Percentiles rank a stretch among this genome's conserved stretches.
Evolutionary conservation across 177 flowering plant genomes (phyloP).

Genomic region (Vitis hybrid): DNA sequence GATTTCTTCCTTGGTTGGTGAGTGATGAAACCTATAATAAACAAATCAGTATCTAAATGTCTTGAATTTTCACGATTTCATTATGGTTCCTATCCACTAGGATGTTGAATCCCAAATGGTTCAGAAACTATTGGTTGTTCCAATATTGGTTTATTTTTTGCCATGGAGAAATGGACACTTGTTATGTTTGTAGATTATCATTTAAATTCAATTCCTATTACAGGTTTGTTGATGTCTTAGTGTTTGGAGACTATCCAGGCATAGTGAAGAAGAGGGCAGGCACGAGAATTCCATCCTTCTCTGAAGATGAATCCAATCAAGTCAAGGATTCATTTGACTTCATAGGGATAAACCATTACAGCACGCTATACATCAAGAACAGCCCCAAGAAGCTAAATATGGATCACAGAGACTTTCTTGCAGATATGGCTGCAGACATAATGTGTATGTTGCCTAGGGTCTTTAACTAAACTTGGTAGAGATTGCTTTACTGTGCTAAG

Average conservation of each 20-base stretch:
- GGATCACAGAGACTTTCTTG: slow-evolving; percentile 26
- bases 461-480: background rate
- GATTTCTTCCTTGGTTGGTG: slow-evolving; percentile 72
- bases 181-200: background rate
- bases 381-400: slow-evolving; percentile 15
- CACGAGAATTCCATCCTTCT: slow-evolving; percentile 48
- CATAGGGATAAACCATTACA: slow-evolving; percentile 54
- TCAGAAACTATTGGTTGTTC: too few species aligned
- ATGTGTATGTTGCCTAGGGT: slow-evolving; percentile 21
- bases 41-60: slow-evolving; percentile 44
- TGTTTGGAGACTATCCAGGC: slow-evolving; percentile 63
- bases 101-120: too few species aligned
- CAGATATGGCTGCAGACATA: slow-evolving; percentile 29
- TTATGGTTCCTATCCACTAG: background rate
- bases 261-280: slow-evolving; percentile 46
- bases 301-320: slow-evolving; percentile 31
- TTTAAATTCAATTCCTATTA: slow-evolving; percentile 4
- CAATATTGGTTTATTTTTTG: background rate
- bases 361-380: slow-evolving; percentile 25
- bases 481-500: too few species aligned
- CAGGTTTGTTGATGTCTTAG: slow-evolving; percentile 58
- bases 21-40: slow-evolving; percentile 21
- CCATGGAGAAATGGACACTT: too few species aligned
- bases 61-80: slow-evolving; percentile 36
- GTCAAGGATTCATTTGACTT: slow-evolving; percentile 64